Evolutionary conservation across 1,284 basidiomycete species (phyloP).

Genomic region (Peniophora sp.): DNA sequence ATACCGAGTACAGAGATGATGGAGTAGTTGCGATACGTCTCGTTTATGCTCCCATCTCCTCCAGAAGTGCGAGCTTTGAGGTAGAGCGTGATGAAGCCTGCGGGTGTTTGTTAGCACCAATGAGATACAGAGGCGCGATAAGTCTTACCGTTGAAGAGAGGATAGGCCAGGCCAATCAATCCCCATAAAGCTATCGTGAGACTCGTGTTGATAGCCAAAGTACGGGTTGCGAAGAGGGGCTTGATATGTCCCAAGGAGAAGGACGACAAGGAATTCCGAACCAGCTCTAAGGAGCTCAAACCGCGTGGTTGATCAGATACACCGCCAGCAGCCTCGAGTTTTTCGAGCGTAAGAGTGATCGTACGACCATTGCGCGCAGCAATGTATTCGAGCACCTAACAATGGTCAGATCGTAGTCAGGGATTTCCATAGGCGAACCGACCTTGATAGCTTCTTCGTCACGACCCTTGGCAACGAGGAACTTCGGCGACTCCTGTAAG

Average conservation of each 20-base stretch:
- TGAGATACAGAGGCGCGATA: no score
- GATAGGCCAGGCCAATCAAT: conserved; percentile 53
- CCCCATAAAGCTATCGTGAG: conserved; percentile 50
- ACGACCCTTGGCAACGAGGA: conserved; percentile 44
- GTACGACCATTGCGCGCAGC: conserved; percentile 43
- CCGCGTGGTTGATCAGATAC: conserved; percentile 6
- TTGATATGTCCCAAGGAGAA: conserved; percentile 37
- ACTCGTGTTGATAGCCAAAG: conserved; percentile 41
- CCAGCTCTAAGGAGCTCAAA: conserved; percentile 18
- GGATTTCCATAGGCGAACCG: conserved; percentile 9
- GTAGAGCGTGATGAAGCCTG: conserved; percentile 41
- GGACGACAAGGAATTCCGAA: conserved; percentile 32
- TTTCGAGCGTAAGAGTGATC: conserved; percentile 35
- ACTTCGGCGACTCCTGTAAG: conserved; percentile 57
- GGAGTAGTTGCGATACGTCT: conserved; percentile 42
- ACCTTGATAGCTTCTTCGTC: conserved; percentile 50
- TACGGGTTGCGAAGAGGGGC: conserved; percentile 42
- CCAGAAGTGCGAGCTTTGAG: conserved; percentile 31
- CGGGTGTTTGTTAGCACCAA: no score
- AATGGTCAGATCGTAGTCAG: not conserved
- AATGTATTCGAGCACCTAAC: conserved; percentile 39
- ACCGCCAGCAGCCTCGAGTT: conserved; percentile 28
- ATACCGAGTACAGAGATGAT: conserved; percentile 43
- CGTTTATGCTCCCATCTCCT: conserved; percentile 19
- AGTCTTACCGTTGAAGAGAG: conserved; percentile 34